Base-by-base conservation (phyloP, 257 asterid genomes). In the Verbascum thapsus region DNA sequence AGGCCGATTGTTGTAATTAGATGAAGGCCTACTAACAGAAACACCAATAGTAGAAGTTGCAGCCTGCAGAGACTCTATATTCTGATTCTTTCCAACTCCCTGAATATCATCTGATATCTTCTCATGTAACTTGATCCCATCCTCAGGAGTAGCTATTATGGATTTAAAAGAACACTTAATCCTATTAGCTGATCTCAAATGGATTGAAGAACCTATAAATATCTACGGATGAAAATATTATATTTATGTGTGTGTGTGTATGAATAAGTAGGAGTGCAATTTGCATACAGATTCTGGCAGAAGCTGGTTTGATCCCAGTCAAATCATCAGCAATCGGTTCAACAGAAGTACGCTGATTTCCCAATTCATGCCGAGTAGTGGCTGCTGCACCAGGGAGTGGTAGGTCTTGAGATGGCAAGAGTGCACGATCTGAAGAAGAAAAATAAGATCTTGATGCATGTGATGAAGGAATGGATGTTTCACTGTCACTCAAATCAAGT, bases 11-110 rank as follows among this genome's bases (percentile, higher is more conserved):
- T 63, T 78, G 74, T 68, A 74, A 47, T 71, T 79, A 42, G 86
- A 77, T 6, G 88, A 73, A n/a, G 86, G 86, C 73, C 84, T 67
- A 51, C 79, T 73, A 53, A 66, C 69, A 41, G 85, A 76, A 68
- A 70, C 63, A 15, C 74, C 50, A 49, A 39, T 68, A 61, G 59
- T 58, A 63, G 76, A 72, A 42, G 85, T 57, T 41, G 69, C 53
- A 64, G 43, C 48, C 61, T 62, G 82, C 3, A 59, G 62, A 71
- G 73, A 66, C 64, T 72, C 84, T 41, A 45, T 26, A 20, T 20
- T 76, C 37, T 69, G 74, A 64, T 77, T 78, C 74, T 78, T 78
- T 72, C 65, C 83, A 45, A 44, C 53, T 38, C 43, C 78, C 47
- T 67, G 76, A 62, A 64, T 42, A 39, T 72, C 73, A 76, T 68